A percentile compares a stretch with the other conserved stretches of the same genome.
Conservation (phyloP, 179 eudicot species). For the Camellia oleifera region DNA sequence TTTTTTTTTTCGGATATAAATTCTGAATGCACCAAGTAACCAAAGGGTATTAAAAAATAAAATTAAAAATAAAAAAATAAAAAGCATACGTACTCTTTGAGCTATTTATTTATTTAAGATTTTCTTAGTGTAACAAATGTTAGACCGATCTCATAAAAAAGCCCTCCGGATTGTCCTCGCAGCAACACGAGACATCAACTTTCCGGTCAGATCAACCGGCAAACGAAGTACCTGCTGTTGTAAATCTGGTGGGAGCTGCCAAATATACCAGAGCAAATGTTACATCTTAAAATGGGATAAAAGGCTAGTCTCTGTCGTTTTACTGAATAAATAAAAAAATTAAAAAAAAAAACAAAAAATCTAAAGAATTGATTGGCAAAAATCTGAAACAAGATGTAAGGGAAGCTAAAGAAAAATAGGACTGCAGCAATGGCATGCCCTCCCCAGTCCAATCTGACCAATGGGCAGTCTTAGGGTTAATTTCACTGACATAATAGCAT, state of each 20-base stretch:
- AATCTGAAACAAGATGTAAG: neutral
- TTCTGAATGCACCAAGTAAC: neutral
- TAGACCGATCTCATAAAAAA: slow-evolving; percentile 34
- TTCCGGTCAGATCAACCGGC: slow-evolving; percentile 68
- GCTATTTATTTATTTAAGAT: neutral
- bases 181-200: slow-evolving; percentile 62
- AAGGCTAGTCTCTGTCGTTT: neutral
- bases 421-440: neutral
- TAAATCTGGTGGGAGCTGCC: slow-evolving; percentile 70
- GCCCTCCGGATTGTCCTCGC: slow-evolving; percentile 67
- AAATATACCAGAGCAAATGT: neutral
- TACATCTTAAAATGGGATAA: neutral
- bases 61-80: neutral
- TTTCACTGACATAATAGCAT: neutral
- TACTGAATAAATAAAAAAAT: neutral
- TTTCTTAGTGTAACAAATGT: too few relatives aligned
- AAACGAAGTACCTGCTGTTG: slow-evolving; percentile 55
- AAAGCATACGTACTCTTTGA: neutral
- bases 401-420: neutral
- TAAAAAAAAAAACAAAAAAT: neutral
- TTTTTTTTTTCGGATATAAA: too few relatives aligned
- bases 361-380: too few relatives aligned
- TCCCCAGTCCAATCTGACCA: neutral
- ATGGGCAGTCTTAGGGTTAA: neutral
- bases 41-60: neutral